Percentiles rank a stretch among this genome's conserved stretches.
These are phyloP conservation scores for Leccinum subrobustum DNA, from an alignment of 1,284 basidiomycete genomes.

Conservation along the genomic window DNA sequence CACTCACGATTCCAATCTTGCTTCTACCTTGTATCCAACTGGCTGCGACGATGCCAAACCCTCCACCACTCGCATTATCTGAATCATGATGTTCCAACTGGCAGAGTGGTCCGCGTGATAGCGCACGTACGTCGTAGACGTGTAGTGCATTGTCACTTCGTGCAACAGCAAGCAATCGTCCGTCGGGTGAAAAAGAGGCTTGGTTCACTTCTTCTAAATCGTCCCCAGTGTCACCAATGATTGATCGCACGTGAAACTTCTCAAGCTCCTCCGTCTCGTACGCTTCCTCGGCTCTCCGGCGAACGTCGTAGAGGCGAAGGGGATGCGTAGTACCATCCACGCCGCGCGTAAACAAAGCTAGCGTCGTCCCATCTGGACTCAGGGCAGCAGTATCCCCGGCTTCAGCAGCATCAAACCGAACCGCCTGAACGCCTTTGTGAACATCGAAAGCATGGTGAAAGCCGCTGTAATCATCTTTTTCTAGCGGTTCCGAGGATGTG, in stretches of 20 bases:
- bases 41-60: slow-evolving; percentile 54
- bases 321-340: slow-evolving; percentile 31
- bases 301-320: slow-evolving; percentile 56
- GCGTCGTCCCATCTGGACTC: slow-evolving; percentile 41
- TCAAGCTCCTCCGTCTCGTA: slow-evolving; percentile 30
- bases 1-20: slow-evolving; percentile 53
- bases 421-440: slow-evolving; percentile 21
- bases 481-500: slow-evolving; percentile 55
- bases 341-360: slow-evolving; percentile 50
- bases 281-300: slow-evolving; percentile 30
- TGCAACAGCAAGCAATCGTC: slow-evolving; percentile 56
- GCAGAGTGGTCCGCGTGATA: slow-evolving; percentile 45
- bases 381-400: slow-evolving; percentile 55
- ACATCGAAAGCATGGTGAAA: slow-evolving; percentile 54
- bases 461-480: slow-evolving; percentile 33
- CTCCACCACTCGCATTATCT: slow-evolving; percentile 31
- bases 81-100: slow-evolving; percentile 47
- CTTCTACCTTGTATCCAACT: slow-evolving; percentile 52
- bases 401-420: slow-evolving; percentile 45
- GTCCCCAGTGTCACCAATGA: slow-evolving; percentile 24
- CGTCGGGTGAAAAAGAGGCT: slow-evolving; percentile 58
- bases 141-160: slow-evolving; percentile 59
- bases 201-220: slow-evolving; percentile 46
- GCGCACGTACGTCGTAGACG: slow-evolving; percentile 61
- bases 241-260: slow-evolving; percentile 18